Conservation (phyloP, 306 rosid genomes). For the Dicorynia guianensis region DNA sequence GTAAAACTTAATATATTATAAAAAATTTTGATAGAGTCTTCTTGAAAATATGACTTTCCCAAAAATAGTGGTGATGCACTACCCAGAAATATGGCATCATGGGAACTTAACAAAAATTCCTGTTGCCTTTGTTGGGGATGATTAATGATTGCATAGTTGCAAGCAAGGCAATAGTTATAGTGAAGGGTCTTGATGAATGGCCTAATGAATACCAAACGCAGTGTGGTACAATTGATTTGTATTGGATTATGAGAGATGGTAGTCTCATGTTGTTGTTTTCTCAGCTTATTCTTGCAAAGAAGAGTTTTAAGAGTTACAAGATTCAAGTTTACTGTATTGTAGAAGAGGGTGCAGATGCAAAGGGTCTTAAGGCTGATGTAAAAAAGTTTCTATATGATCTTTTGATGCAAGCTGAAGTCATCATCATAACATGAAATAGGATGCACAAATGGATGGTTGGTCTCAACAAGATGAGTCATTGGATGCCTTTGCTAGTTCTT, state of each 20-base stretch:
- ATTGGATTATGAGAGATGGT: conserved; percentile 98
- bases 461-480: conserved; percentile 81
- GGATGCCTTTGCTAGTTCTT: conserved; percentile 74
- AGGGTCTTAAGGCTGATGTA: conserved; percentile 90
- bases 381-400: conserved; percentile 95
- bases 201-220: conserved; percentile 96
- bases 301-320: conserved; percentile 90
- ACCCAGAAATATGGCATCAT: conserved; percentile 98
- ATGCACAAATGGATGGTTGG: conserved; percentile 63
- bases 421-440: conserved; percentile 94
- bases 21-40: too few species aligned
- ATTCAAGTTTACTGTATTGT: conserved; percentile 98
- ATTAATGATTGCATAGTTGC: conserved; percentile 96
- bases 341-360: conserved; percentile 93
- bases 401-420: conserved; percentile 97
- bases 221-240: conserved; percentile 93
- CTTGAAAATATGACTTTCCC: too few species aligned
- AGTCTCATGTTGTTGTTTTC: conserved; percentile 99
- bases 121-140: conserved; percentile 83
- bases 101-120: conserved; percentile 95
- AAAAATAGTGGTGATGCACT: conserved; percentile 95
- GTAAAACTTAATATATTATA: too few species aligned
- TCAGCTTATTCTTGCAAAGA: conserved; percentile 94
- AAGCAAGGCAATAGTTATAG: conserved; percentile 96
- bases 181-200: conserved; percentile 99